Base-by-base conservation (phyloP, 345 rosid genomes). In the Toxicodendron radicans region DNA sequence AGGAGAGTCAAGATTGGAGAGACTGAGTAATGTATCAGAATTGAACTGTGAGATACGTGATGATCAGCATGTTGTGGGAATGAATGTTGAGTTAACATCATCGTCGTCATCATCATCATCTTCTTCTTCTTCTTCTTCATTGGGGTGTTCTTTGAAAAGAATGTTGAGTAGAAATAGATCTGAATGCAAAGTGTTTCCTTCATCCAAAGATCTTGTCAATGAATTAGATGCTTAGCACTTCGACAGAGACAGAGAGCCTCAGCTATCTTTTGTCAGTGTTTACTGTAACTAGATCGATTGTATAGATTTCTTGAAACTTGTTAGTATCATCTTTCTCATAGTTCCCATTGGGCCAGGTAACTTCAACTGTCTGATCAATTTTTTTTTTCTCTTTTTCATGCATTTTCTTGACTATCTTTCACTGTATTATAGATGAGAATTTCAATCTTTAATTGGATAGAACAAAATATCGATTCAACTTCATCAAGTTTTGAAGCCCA, bases 111-210 rank as follows among this genome's bases (percentile, higher is more conserved):
- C 68, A 0, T 69, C 10, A 21, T 58, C 69, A 33, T 38, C 83
- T 64, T 85, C 87, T 60, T 74, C 85, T 49, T 73, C 80, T 7
- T 73, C 80, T 5, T 76, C 84, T 62, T 69, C 76, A 16, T 4
- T 85, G 49, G 87, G 82, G 12, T 66, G 74, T 70, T 86, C 92
- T 12, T 79, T 91, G 78, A 91, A 58, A 85, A 89, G 91, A 52
- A 89, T 91, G 90, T 59, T 91, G 85, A 87, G 90, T 83, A 82
- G 80, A 81, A 90, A 74, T 66, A 83, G 87, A 80, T 84, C 92
- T 75, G 91, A 88, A 58, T 52, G 79, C 51, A 89, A 81, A 45
- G 80, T 85, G 72, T 85, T 85, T 61, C 87, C 90, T 11, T 72
- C 89, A 20, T 75, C 79, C 43, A 78, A 49, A 52, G 30, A 30